Evolutionary conservation across 2,329 filamentous ascomycete species (phyloP), one percentile per base, ranked within the genome.

Genomic region (Xylaria sp.): DNA sequence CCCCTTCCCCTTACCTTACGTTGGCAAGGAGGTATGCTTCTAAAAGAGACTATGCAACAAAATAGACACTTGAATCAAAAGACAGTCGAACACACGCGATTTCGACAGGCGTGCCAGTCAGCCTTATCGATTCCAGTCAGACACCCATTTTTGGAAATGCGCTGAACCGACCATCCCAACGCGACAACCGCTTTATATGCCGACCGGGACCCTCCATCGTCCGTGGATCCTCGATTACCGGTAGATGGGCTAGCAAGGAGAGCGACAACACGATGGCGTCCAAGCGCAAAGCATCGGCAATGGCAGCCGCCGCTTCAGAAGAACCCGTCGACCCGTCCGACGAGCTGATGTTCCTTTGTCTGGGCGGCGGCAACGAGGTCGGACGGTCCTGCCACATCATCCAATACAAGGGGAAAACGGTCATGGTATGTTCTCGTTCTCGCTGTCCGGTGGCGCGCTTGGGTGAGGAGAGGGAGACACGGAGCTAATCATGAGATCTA

Each of bases 401-500:
- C 69, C 94, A 98, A 78, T 99, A 99, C 88, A 99, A 98, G 83
- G 96, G 96, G 71, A 99, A 99, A 82, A 98, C 95, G 6, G 94
- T 99, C 74, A 99, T 99, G 96, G 94, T 97, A 84, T 75, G 89
- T 79, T 62, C 20, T 58, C 49, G 7, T 20, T 46, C 15, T 46
- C 41, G 33, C 13, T 52, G 62, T 25, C 23, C 25, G 23, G 15
- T 36, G 25, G 8, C n/a, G 62, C 66, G 28, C 70, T 63, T 18
- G 57, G 64, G 12, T 43, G 18, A 46, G 33, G 8, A 4, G 18
- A 46, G 15, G 51, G 55, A 69, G 66, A 12, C 62, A 60, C 58
- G 13, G 46, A 28, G 59, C 72, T 76, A 69, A 77, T 36, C 8
- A 36, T 36, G 10, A 36, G 71, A 43, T 18, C 48, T 65, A 23